Evolutionary conservation across 2,329 filamentous ascomycete species (phyloP), one percentile per base, ranked within the genome.

Genomic region (Neophaeococcomyces mojaviensis): DNA sequence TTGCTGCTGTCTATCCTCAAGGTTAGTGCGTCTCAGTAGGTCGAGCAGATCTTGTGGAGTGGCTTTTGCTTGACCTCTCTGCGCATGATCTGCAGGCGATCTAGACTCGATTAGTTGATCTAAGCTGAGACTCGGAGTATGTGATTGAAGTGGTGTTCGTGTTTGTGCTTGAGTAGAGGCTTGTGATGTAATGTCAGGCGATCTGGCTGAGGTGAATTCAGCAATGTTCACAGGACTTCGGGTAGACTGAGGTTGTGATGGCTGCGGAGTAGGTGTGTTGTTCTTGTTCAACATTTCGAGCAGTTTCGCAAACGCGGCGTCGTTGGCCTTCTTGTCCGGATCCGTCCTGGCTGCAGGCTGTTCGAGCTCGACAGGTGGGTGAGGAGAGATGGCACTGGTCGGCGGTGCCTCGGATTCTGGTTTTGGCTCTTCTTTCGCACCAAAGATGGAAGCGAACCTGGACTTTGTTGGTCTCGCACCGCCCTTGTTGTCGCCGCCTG

Each of bases 381-480:
- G 67, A 9, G 72, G 68, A 16, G 65, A 54, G 8, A 59, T 51
- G 3, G 52, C 30, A 13, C 28, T 31, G 13, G 33, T 15, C n/a
- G 37, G 26, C 12, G 51, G 46, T n/a, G 41, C 7, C 39, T 44
- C 56, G 57, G 36, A 48, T 59, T 44, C 63, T 54, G 46, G 51
- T 44, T 45, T 49, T 32, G 49, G 42, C 26, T 54, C 57, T 20
- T 51, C 34, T 7, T 69, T 73, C 38, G 77, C 68, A 32, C 73
- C 74, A 61, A 89, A 87, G 57, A 96, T 85, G 2, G 84, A 87
- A 41, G 88, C 88, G 61, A 96, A 96, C 45, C 88, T 77, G 10
- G 89, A 96, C 4, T 85, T 78, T 59, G 90, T 89, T 1, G 62
- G 59, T 37, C 75, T 62, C 61, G 85, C 86, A 10, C 73, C 64